Evolutionary conservation across 192 early-diverging fungal species (phyloP), one percentile per base, ranked within the genome.

Genomic region (Linnemannia schmuckeri): DNA sequence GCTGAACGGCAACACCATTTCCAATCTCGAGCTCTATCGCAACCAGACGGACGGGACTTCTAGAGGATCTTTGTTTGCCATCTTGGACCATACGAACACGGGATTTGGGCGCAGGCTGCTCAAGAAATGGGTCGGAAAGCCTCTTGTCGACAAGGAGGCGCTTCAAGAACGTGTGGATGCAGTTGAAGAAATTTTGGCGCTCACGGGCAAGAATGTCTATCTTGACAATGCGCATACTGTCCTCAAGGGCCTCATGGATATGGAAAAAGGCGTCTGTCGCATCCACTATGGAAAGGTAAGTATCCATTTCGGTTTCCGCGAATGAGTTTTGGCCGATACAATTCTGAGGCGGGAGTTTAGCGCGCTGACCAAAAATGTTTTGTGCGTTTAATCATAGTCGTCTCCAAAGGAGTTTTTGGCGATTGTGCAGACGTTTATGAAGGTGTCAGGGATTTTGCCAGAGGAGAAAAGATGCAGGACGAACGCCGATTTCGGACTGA

Each of bases 41-140:
- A 94, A 94, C 42, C 79, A 89, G 44, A 91, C 90, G 1, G 89
- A 89, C 49, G 82, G 81, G 70, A 72, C 73, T 10, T 84, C 80
- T n/a, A 71, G 83, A 13, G 93, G 93, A 3, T 89, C 89, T 0
- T 81, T 97, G 20, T 87, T 95, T 35, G 89, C 87, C 78, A 86
- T 94, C 12, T 75, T 97, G 35, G 90, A 97, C 78, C 90, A 95
- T 78, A 97, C 96, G 9, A 75, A 68, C 4, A 95, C 95, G 0
- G 87, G 86, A 57, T 95, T 96, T 82, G 96, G 95, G 18, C 54
- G 88, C 40, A 77, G 96, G 15, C 74, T 94, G 66, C 80, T 97
- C 42, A 90, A 90, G 75, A 93, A 92, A 61, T 97, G 96, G 96
- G 82, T 95, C 8, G 92, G 89, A 10, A 88, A 88, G 66, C 96